phyloP scores from a whole-genome alignment of 208 protist genomes.

The Tritrichomonas foetus region DNA sequence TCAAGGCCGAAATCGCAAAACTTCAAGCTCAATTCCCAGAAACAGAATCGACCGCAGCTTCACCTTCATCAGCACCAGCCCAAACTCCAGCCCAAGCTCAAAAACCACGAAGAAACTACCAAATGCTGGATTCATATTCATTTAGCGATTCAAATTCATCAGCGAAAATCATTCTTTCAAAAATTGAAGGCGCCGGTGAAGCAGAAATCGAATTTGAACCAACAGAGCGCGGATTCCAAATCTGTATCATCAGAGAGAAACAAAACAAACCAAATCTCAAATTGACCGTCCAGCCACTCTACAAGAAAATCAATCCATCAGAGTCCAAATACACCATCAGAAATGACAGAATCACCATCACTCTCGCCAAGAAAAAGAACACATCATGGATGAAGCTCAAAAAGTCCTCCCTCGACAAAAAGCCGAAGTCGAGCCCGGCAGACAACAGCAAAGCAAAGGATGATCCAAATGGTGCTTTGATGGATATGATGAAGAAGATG shows the following conservation, averaged over 20 bases:
- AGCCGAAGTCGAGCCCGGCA: neutral
- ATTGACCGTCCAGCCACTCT: neutral
- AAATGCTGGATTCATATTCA: neutral
- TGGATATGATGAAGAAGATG: constrained; percentile 41
- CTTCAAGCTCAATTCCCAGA: neutral
- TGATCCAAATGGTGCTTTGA: constrained; percentile 28
- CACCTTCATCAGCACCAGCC: neutral
- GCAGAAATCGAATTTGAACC: neutral
- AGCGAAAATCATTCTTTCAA: neutral
- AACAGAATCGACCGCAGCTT: too few relatives aligned
- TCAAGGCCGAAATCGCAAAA: neutral
- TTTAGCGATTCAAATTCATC: neutral
- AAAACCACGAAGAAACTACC: neutral
- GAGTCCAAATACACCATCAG: neutral
- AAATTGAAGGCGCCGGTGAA: neutral
- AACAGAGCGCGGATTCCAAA: neutral
- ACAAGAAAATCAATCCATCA: neutral
- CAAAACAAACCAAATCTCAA: constrained; percentile 10
- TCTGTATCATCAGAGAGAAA: neutral
- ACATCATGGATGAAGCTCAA: constrained; percentile 38
- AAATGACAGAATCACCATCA: neutral
- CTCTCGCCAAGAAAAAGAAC: constrained; percentile 13
- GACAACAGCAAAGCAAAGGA: too few relatives aligned
- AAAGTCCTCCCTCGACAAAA: neutral
- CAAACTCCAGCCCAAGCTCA: neutral